Percentiles rank a stretch among this genome's conserved stretches.
Evolutionary conservation across 2,329 filamentous ascomycete genomes (phyloP).

Genomic region (Aspergillus sp.): DNA sequence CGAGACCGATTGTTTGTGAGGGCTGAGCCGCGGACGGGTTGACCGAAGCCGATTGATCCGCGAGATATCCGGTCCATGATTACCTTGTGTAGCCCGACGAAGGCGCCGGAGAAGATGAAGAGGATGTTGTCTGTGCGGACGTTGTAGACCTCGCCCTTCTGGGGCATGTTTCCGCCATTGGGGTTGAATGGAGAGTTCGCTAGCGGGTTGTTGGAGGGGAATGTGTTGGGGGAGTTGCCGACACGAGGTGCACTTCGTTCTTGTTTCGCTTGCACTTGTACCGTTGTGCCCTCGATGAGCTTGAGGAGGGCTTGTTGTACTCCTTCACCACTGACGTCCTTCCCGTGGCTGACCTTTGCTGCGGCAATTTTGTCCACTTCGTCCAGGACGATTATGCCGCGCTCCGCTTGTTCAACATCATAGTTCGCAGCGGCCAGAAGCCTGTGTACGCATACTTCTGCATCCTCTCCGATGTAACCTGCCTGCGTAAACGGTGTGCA

Average conservation of each 20-base stretch:
- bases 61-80: constrained; percentile 85
- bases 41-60: constrained; percentile 87
- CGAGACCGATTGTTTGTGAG: constrained; percentile 30
- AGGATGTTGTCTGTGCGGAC: constrained; percentile 95
- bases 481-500: constrained; percentile 96
- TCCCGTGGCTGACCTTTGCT: constrained; percentile 80
- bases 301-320: constrained; percentile 95
- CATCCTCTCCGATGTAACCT: constrained; percentile 96
- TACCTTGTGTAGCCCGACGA: constrained; percentile 86
- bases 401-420: constrained; percentile 78
- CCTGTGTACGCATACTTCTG: constrained; percentile 91
- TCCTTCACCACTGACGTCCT: constrained; percentile 93
- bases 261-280: constrained; percentile 84
- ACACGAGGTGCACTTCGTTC: constrained; percentile 46
- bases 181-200: constrained; percentile 34
- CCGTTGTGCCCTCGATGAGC: constrained; percentile 91
- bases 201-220: constrained; percentile 42
- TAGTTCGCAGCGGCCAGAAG: constrained; percentile 89
- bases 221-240: constrained; percentile 41
- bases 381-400: constrained; percentile 92
- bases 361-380: constrained; percentile 97
- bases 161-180: constrained; percentile 32
- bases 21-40: constrained; percentile 66
- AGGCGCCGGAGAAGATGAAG: constrained; percentile 95
- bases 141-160: constrained; percentile 64